Percentiles rank a stretch among this genome's conserved stretches.
Conservation (phyloP, 129 eudicot species). For the Chrysanthemum seticuspe region DNA sequence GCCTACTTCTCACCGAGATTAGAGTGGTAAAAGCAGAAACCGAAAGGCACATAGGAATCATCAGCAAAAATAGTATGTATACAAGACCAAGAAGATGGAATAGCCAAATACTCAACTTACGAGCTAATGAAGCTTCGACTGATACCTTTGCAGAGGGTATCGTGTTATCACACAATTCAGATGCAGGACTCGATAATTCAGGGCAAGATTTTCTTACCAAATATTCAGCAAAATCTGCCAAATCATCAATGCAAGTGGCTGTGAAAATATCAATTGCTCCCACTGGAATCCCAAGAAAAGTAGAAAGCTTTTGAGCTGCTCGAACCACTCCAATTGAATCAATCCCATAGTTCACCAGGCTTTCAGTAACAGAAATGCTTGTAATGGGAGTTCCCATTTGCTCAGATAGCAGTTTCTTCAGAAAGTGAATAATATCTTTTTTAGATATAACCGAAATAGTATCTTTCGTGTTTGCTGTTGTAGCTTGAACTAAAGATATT, state of each 20-base stretch:
- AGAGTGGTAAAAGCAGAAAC: slow-evolving; percentile 34
- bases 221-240: slow-evolving; percentile 46
- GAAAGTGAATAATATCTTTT: slow-evolving; percentile 39
- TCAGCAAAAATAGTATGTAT: slow-evolving; percentile 31
- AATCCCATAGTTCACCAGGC: slow-evolving; percentile 37
- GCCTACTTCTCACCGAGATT: not conserved
- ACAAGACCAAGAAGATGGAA: slow-evolving; percentile 34
- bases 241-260: slow-evolving; percentile 50
- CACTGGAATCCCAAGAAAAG: slow-evolving; percentile 41
- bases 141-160: slow-evolving; percentile 1
- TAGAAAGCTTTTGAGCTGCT: slow-evolving; percentile 50
- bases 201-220: slow-evolving; percentile 33
- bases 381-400: slow-evolving; percentile 35
- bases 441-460: slow-evolving; percentile 21
- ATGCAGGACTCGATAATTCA: not conserved
- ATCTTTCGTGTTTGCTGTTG: slow-evolving; percentile 6
- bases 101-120: slow-evolving; percentile 36
- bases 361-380: slow-evolving; percentile 38
- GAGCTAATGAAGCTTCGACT: slow-evolving; percentile 20
- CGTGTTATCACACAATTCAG: slow-evolving; percentile 9
- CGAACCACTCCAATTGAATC: slow-evolving; percentile 58
- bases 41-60: slow-evolving; percentile 36
- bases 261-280: slow-evolving; percentile 57
- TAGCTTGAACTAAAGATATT: slow-evolving; percentile 8
- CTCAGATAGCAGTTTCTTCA: slow-evolving; percentile 39